Base-by-base conservation (phyloP, 805 yeast genomes). In the Saccharomyces jurei region DNA sequence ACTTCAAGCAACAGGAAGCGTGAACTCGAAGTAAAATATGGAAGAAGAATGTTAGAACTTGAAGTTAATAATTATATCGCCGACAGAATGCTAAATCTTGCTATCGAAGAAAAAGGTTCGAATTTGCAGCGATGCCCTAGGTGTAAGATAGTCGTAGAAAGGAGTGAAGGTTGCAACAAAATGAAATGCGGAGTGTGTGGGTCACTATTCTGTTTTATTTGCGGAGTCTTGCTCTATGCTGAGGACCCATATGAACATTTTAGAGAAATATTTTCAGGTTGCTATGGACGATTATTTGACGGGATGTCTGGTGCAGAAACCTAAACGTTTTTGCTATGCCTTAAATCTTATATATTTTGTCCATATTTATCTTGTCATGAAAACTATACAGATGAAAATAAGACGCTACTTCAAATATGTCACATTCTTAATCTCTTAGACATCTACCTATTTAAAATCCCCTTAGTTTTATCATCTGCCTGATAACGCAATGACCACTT, bases 91-190 rank as follows among this genome's bases (percentile, higher is more conserved):
- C 75, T 83, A 59, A 72, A 76, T 46, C 71, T 74, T 36, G 68
- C 81, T 51, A 63, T 82, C 10, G 60, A 58, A 11, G 72, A 74
- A 9, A 75, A 72, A n/a, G 71, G 71, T 1, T 71, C 74, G 1
- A 76, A 75, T 30, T 66, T 79, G 52, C 74, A 72, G 22, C 65
- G 72, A 52, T 83, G 87, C 58, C 87, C 88, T 0, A 64, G 66
- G 3, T 83, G 87, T 61, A 64, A 66, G 14, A 61, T 76, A 1
- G 76, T 76, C 6, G 76, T 81, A 5, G 81, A 81, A 55, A 75
- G 81, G 54, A 69, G 76, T 26, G 86, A 82, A 58, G 89, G 87
- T 4, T 83, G 87, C 64, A 83, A 82, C 61, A 81, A 80, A 60
- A 81, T 83, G 84, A 73, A 71, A 41, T 83, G 89, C 60, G 58